Evolutionary conservation across 1,284 basidiomycete genomes (phyloP).

Genomic region (Anthracocystis walkeri): DNA sequence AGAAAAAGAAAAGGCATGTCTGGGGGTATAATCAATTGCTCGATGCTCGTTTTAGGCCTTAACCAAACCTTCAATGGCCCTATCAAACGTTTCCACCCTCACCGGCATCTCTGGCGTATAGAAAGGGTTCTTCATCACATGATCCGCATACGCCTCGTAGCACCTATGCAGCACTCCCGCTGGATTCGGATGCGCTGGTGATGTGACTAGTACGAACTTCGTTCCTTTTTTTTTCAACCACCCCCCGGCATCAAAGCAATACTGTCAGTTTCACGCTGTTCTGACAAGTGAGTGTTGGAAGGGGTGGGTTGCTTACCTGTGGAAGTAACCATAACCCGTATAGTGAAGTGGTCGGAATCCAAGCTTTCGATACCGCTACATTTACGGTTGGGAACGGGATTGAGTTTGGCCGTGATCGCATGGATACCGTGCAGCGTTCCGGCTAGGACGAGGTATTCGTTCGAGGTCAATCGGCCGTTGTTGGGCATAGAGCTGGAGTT

Average conservation of each 20-base stretch:
- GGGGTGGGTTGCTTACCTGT: conserved; percentile 77
- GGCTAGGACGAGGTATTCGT: conserved; percentile 95
- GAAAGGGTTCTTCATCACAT: conserved; percentile 99
- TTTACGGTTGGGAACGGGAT: conserved; percentile 74
- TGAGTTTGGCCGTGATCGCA: conserved; percentile 92
- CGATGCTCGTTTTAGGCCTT: conserved; percentile 24
- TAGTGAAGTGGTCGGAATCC: conserved; percentile 92
- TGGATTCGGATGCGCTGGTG: conserved; percentile 77
- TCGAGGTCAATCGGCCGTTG: conserved; percentile 76
- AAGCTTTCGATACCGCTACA: conserved; percentile 89
- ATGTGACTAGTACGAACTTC: conserved; percentile 94
- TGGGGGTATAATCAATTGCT: not conserved
- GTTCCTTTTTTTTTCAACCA: conserved; percentile 77
- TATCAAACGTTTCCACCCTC: conserved; percentile 88
- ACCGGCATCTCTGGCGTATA: conserved; percentile 99
- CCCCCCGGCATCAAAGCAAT: too few species aligned
- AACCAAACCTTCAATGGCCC: conserved; percentile 69
- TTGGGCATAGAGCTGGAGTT: conserved; percentile 41
- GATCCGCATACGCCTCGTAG: conserved; percentile 90
- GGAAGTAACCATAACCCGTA: conserved; percentile 87
- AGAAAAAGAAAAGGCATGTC: not conserved
- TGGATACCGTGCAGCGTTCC: conserved; percentile 98
- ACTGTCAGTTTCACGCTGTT: too few species aligned
- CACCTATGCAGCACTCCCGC: conserved; percentile 75
- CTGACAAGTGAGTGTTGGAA: too few species aligned